A percentile compares a stretch with the other conserved stretches of the same genome.
phyloP scores from a whole-genome alignment of 495 filamentous ascomycete species.

The Aspergillus taichungensis region DNA sequence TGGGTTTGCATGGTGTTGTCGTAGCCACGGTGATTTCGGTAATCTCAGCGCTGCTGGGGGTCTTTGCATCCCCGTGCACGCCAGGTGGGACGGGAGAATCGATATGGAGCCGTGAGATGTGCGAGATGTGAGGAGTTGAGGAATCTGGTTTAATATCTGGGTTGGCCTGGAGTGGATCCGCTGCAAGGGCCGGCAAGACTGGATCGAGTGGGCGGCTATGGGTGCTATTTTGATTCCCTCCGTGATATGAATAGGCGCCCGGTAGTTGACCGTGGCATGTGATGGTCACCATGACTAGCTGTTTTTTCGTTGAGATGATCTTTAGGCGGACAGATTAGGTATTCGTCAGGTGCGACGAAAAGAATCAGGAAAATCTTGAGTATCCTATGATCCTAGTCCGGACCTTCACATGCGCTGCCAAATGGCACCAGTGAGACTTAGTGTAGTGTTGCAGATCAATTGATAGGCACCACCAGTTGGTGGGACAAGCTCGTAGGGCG shows the following conservation, averaged over 20 bases:
- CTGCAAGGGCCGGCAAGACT: constrained; percentile 2
- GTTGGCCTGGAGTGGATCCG: constrained; percentile 7
- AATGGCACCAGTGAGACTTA: too few species aligned
- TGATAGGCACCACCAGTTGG: too few species aligned
- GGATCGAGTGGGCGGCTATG: constrained; percentile 5
- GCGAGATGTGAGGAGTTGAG: not conserved
- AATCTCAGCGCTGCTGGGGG: constrained; percentile 4
- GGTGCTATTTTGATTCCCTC: constrained; percentile 7
- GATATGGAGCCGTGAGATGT: not conserved
- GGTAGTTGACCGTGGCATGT: constrained; percentile 20
- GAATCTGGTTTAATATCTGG: not conserved
- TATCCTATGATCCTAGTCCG: too few species aligned
- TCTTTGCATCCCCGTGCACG: constrained; percentile 2
- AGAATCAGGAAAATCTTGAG: too few species aligned
- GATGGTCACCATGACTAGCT: constrained; percentile 8
- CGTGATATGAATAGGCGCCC: too few species aligned
- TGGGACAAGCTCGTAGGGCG: too few species aligned
- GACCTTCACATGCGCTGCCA: too few species aligned
- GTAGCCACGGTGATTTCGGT: constrained; percentile 3
- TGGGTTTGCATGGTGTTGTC: not conserved
- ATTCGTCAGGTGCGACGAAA: too few species aligned
- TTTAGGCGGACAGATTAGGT: too few species aligned
- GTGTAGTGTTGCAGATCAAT: too few species aligned
- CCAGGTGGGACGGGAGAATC: not conserved
- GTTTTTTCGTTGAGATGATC: too few species aligned